Evolutionary conservation across 1,139 yeast species (phyloP), one percentile per base, ranked within the genome.

Genomic region (Taphrina betulina): DNA sequence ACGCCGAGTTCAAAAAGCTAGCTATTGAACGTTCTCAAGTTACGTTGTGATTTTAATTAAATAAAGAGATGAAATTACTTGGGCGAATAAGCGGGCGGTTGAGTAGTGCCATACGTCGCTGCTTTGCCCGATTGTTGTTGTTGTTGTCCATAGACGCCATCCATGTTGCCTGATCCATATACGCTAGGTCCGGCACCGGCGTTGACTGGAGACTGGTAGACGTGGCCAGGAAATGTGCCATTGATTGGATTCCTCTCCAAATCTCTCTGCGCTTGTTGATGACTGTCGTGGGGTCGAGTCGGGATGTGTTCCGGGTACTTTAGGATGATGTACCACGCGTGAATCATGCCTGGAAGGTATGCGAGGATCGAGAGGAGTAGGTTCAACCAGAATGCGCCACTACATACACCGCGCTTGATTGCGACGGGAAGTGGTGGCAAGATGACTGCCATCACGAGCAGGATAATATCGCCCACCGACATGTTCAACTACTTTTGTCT

Each of bases 341-440:
- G 77, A 26, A 55, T 31, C 16, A 55, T 80, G 5, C 95, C 96
- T 0, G 96, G 96, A 60, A 89, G 68, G 69, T 80, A 85, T 2
- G 96, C 95, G 53, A 89, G 74, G 53, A 83, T 63, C 69, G 90
- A 85, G 54, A 89, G 75, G 34, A 86, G 77, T 56, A 89, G 75
- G 69, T 88, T 89, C 65, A 88, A 82, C 70, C 82, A 74, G 63
- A 83, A 79, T 65, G 84, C 94, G 34, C 82, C 80, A 3, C 88
- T 78, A 64, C 79, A 79, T 63, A 83, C 69, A 0, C 95, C 95
- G 62, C 89, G 74, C 69, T 86, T 86, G 62, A 87, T 71, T 61
- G 83, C 77, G 26, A 88, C 95, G 8, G 95, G 90, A 31, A 87
- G 72, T 3, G 95, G 95, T 3, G 96, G 96, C 53, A 86, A 66